Evolutionary conservation across 2,329 filamentous ascomycete genomes (phyloP).

Genomic region (Karstenula rhodostoma): DNA sequence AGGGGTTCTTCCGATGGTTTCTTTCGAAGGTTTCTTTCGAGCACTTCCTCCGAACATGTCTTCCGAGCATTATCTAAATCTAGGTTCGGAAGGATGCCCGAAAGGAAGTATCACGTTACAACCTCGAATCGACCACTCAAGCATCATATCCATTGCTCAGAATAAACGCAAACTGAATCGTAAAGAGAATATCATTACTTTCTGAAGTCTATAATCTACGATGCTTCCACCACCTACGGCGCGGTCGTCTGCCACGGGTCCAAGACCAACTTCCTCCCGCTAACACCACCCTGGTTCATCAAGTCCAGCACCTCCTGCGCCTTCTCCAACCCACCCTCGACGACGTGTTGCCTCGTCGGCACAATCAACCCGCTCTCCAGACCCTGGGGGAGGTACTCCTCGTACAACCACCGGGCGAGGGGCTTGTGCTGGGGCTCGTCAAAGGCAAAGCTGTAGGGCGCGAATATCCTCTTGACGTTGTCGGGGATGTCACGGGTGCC

Average conservation of each 20-base stretch:
- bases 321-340: slow-evolving; percentile 25
- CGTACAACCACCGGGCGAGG: slow-evolving; percentile 25
- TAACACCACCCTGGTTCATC: slow-evolving; percentile 30
- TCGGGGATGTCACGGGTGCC: slow-evolving; percentile 17
- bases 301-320: slow-evolving; percentile 24
- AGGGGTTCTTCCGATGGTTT: too few species aligned
- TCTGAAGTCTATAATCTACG: neutral
- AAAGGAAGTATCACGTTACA: too few species aligned
- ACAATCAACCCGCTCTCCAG: slow-evolving; percentile 23
- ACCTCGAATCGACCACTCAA: too few species aligned
- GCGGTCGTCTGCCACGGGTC: slow-evolving; percentile 14
- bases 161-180: too few species aligned
- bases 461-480: slow-evolving; percentile 25
- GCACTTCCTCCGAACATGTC: too few species aligned
- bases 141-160: too few species aligned
- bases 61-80: too few species aligned
- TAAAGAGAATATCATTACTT: too few species aligned
- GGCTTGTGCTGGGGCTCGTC: slow-evolving; percentile 17
- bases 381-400: slow-evolving; percentile 25
- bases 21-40: too few species aligned
- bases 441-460: slow-evolving; percentile 24
- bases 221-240: neutral
- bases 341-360: slow-evolving; percentile 23
- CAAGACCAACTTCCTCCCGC: slow-evolving; percentile 33
- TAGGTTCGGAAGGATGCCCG: too few species aligned